These are phyloP conservation scores for Elsinoe australis DNA, from an alignment of 2,329 filamentous ascomycete genomes.

Conservation along the genomic window DNA sequence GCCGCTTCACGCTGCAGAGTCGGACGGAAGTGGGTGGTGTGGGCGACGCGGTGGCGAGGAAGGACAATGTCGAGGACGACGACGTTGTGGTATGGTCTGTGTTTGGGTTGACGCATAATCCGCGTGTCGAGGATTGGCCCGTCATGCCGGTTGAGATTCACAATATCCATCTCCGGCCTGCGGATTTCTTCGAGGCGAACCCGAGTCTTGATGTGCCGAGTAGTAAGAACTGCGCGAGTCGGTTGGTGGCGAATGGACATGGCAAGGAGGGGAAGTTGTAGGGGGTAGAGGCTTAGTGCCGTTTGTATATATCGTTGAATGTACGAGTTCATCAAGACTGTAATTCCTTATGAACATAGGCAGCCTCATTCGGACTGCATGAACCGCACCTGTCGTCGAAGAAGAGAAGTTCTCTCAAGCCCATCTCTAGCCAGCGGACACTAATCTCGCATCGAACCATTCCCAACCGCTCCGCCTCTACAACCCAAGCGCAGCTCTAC, in stretches of 20 bases:
- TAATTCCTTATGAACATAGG: too few species aligned
- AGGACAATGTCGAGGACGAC: conserved; percentile 37
- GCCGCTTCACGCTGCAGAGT: conserved; percentile 41
- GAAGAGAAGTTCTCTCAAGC: too few species aligned
- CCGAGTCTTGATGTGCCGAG: conserved; percentile 44
- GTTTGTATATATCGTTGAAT: too few species aligned
- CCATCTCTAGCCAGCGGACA: too few species aligned
- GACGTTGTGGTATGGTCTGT: conserved; percentile 46
- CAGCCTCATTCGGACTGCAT: too few species aligned
- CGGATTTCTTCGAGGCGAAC: conserved; percentile 49
- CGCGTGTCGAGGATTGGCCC: conserved; percentile 45
- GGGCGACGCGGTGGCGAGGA: conserved; percentile 37
- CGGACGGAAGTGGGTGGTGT: conserved; percentile 38
- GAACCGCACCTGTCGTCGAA: too few species aligned
- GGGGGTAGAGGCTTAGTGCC: background rate
- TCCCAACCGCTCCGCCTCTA: too few species aligned
- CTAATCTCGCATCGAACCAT: too few species aligned
- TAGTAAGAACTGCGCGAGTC: conserved; percentile 13
- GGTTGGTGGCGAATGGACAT: conserved; percentile 1
- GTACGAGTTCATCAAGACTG: too few species aligned
- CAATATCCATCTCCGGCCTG: conserved; percentile 41
- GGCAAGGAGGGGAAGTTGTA: background rate
- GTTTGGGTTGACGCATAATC: conserved; percentile 47
- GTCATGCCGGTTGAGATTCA: conserved; percentile 45
- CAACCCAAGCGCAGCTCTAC: conserved; percentile 26